These are phyloP conservation scores for Aspergillus vadensis DNA, from an alignment of 2,329 filamentous ascomycete species.

Conservation along the genomic window DNA sequence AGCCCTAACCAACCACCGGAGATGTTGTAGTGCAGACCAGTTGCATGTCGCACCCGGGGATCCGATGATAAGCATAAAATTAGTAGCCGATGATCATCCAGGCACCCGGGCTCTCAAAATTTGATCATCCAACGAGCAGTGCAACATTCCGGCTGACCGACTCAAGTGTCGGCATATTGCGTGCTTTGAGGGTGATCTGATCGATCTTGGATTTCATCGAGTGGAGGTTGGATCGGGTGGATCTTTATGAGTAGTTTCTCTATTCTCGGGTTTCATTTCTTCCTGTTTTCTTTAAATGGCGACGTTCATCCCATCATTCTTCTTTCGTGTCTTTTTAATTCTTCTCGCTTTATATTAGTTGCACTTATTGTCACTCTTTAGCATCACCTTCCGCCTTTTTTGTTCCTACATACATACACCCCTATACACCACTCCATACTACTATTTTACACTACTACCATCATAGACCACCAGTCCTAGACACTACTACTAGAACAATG, in stretches of 20 bases:
- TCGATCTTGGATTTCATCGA: neutral
- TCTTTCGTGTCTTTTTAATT: neutral
- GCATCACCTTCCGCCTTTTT: too few relatives aligned
- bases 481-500: conserved; percentile 6
- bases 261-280: neutral
- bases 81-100: conserved; percentile 4
- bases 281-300: neutral
- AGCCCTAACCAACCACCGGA: neutral
- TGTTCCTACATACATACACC: too few relatives aligned
- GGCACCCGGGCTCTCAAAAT: neutral
- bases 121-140: neutral
- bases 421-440: too few relatives aligned
- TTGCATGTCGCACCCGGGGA: neutral
- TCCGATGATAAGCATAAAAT: conserved; percentile 4
- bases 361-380: neutral
- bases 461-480: neutral
- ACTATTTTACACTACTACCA: too few relatives aligned
- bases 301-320: neutral
- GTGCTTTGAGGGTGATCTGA: conserved; percentile 21
- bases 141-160: conserved; percentile 4
- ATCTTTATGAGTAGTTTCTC: conserved; percentile 3
- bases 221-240: conserved; percentile 5
- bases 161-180: conserved; percentile 20
- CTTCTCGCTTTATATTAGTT: neutral
- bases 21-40: neutral